These are phyloP conservation scores for Pleurotus tuoliensis DNA, from an alignment of 768 basidiomycete genomes.

Conservation along the genomic window DNA sequence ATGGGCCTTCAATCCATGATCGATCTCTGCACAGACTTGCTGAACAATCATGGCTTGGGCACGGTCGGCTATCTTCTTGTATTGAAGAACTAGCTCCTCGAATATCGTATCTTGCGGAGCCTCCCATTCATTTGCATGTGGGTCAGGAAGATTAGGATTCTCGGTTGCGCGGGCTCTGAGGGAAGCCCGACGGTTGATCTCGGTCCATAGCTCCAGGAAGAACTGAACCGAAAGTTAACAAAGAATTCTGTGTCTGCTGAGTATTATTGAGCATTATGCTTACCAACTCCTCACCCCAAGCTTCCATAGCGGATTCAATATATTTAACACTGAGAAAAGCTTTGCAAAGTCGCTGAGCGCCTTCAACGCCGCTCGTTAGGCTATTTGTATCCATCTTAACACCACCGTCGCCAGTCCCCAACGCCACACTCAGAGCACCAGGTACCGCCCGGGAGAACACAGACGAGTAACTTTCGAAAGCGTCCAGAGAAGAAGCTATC, in stretches of 20 bases:
- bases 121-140: constrained; percentile 25
- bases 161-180: constrained; percentile 53
- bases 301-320: constrained; percentile 62
- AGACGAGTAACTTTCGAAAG: constrained; percentile 89
- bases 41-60: constrained; percentile 87
- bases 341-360: constrained; percentile 79
- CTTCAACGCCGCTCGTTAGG: constrained; percentile 81
- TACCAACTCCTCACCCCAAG: constrained; percentile 91
- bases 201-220: constrained; percentile 87
- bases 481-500: constrained; percentile 82
- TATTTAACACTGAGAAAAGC: constrained; percentile 80
- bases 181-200: constrained; percentile 59
- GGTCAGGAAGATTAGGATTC: constrained; percentile 48
- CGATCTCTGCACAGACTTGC: constrained; percentile 80
- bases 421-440: constrained; percentile 71
- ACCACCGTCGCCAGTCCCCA: constrained; percentile 35
- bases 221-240: constrained; percentile 45
- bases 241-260: too few relatives aligned
- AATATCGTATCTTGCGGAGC: constrained; percentile 69
- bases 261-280: constrained; percentile 17
- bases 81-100: constrained; percentile 67
- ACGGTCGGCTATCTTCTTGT: constrained; percentile 54
- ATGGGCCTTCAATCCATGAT: constrained; percentile 69
- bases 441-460: constrained; percentile 88
- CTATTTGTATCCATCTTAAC: constrained; percentile 52